Evolutionary conservation across 1,139 yeast genomes (phyloP), one percentile per base, ranked within the genome.

Genomic region (Zygotorulaspora mrakii): DNA sequence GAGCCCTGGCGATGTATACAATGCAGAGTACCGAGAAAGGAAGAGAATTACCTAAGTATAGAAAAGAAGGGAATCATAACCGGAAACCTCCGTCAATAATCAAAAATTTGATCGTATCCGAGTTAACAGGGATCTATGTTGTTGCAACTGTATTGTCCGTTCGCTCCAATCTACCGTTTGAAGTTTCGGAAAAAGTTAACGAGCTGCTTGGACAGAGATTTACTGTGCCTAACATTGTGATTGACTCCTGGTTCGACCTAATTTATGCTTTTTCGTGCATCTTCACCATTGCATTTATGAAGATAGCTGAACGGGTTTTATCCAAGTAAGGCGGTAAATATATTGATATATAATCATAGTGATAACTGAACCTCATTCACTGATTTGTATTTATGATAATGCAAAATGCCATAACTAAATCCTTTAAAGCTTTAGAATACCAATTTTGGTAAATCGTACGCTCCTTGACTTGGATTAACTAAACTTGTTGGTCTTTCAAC

Each of bases 221-320:
- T 35, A 50, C 58, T 1, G 57, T 61, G 3, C 55, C 59, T n/a
- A 78, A 78, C 13, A 65, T 70, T 27, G 73, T 81, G 42, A 79
- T 87, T 23, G 95, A 88, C 55, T 67, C 72, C 22, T 82, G 94
- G 88, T 87, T 85, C 56, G 95, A 88, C 55, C 70, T 79, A 48
- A 75, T 85, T 21, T 86, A 80, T 64, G 76, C 80, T 9, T 42
- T 74, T 4, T 70, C 83, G 3, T 75, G 83, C 44, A 54, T 77
- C 1, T 52, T 69, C 2, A 77, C 89, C 0, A 60, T 75, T 2
- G 48, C 74, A 1, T 76, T 76, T 36, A 66, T 79, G 4, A 52
- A 50, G 25, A 17, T 57, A 10, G 63, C 59, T 1, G 62, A 55
- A 29, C 35, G 52, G 30, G 46, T 49, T 2, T 30, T 50, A 10